Base-by-base conservation (phyloP, 768 basidiomycete genomes). In the Podaxis carcinomalis region DNA sequence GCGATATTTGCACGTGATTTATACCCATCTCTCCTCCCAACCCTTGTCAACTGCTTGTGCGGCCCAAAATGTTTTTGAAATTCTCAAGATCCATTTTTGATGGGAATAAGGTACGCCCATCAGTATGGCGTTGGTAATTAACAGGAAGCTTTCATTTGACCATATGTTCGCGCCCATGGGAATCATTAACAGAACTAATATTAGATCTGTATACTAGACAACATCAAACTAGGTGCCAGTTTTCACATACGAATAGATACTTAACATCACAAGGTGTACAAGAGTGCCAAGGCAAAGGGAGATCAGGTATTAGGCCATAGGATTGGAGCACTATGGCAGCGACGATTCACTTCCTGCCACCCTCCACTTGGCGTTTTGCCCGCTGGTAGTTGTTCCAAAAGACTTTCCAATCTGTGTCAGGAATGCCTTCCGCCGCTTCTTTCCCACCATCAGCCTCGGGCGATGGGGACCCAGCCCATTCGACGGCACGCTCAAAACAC, bases 401-500 rank as follows among this genome's bases (percentile, higher is more conserved):
- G 4, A 78, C 69, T 54, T 76, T 76, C 86, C 87, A 89, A 65
- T 90, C 88, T 28, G 77, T 70, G 65, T 86, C 83, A 63, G 83
- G 68, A 21, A 77, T 82, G 6, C 81, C 82, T 57, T 83, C 83
- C 7, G 80, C 80, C 0, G 85, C 75, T 42, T 61, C 52, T 59
- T 75, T 68, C 47, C 71, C 72, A 36, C 69, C 72, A 4, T 73
- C 75, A n/a, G 67, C 66, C 37, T 68, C 65, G 62, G 74, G 75
- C 23, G 71, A 70, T 9, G 74, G 63, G 27, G 76, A 74, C 7
- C 87, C 86, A 13, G 85, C 84, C 88, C 90, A 90, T 11, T 75
- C 80, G 46, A 90, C 72, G 19, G 90, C 90, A 10, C 85, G 82
- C 65, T 86, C 82, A 66, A 88, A 92, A 69, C 85, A 90, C 47